A percentile compares a stretch with the other conserved stretches of the same genome.
Evolutionary conservation across 805 yeast genomes (phyloP).

Genomic region (Candida schatavii): DNA sequence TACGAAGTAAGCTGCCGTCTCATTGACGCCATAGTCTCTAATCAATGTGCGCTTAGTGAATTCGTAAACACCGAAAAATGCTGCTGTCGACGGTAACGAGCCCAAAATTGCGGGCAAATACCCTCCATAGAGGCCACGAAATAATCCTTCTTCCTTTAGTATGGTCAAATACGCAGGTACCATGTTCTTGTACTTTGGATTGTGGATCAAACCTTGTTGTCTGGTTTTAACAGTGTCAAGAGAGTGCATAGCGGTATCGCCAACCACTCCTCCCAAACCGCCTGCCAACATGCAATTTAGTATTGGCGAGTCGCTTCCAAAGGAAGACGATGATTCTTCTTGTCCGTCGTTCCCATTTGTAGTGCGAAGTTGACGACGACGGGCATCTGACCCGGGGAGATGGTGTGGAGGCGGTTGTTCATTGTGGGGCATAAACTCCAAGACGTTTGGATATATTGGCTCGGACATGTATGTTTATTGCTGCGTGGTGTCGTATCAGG

Average conservation of each 20-base stretch:
- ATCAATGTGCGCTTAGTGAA: constrained; percentile 69
- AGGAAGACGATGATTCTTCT: constrained; percentile 1
- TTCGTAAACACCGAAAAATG: constrained; percentile 93
- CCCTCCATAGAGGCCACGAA: constrained; percentile 87
- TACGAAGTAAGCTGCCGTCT: constrained; percentile 71
- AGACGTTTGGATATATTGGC: background rate
- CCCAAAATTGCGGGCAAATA: constrained; percentile 91
- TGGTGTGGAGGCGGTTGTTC: constrained; percentile 3
- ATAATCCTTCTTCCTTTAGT: constrained; percentile 78
- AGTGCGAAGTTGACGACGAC: no score
- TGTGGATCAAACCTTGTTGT: constrained; percentile 88
- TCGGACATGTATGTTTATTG: background rate
- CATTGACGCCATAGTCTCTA: constrained; percentile 61
- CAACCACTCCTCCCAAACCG: constrained; percentile 90
- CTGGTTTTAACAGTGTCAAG: constrained; percentile 95
- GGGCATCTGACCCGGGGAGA: constrained; percentile 1
- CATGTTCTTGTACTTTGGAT: constrained; percentile 69
- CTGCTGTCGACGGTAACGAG: constrained; percentile 88
- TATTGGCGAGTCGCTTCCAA: constrained; percentile 37
- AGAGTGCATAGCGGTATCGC: constrained; percentile 93
- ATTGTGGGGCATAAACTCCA: background rate
- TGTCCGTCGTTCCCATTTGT: background rate
- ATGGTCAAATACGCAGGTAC: constrained; percentile 72
- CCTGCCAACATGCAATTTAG: constrained; percentile 78
- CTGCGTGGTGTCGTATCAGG: no score